phyloP scores from a whole-genome alignment of 768 basidiomycete species.

The Naganishia antarctica region DNA sequence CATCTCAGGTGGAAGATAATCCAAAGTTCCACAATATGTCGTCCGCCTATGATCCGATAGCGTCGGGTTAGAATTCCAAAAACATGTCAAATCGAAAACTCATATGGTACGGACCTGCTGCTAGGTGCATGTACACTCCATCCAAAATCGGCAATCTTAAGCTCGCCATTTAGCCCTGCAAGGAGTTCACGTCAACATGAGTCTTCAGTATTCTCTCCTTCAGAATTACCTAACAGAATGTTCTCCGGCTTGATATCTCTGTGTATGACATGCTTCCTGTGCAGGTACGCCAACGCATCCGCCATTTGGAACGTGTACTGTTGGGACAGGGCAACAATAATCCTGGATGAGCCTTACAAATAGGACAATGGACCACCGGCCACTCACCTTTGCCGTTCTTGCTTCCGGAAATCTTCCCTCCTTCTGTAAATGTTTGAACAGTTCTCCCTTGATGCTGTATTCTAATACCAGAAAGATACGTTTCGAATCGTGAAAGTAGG shows the following conservation, averaged over 20 bases:
- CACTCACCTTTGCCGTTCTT: constrained; percentile 61
- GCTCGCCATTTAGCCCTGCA: constrained; percentile 72
- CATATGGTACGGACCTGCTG: constrained; percentile 38
- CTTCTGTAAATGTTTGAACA: constrained; percentile 91
- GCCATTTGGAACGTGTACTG: constrained; percentile 98
- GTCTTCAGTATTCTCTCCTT: background rate
- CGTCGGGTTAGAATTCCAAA: background rate
- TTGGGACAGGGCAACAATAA: background rate
- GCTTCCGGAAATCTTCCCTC: constrained; percentile 81
- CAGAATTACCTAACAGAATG: constrained; percentile 57
- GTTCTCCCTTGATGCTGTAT: constrained; percentile 92
- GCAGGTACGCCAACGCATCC: constrained; percentile 85
- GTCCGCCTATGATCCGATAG: constrained; percentile 52
- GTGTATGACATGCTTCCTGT: constrained; percentile 94
- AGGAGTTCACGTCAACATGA: background rate
- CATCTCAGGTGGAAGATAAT: constrained; percentile 98
- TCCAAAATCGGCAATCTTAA: constrained; percentile 98
- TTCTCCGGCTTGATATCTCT: constrained; percentile 99
- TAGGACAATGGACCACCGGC: background rate
- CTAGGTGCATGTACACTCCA: constrained; percentile 61
- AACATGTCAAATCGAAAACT: background rate
- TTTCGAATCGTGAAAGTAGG: constrained; percentile 97
- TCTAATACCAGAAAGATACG: constrained; percentile 98
- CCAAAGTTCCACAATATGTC: constrained; percentile 91
- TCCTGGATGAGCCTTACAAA: no score